Evolutionary conservation across 768 basidiomycete species (phyloP).

Genomic region (Cubamyces lactineus): DNA sequence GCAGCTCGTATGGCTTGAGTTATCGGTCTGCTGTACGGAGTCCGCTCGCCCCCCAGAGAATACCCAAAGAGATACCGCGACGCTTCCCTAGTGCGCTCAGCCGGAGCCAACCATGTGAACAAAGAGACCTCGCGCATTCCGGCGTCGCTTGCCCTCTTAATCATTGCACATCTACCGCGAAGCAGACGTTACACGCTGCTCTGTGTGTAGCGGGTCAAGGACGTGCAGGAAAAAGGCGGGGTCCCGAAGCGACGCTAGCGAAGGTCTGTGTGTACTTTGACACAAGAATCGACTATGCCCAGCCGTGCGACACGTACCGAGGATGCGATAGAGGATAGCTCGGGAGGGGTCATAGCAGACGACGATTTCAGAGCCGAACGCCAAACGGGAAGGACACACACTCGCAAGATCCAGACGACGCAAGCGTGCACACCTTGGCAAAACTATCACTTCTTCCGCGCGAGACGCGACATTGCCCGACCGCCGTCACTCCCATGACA

Average conservation of each 20-base stretch:
- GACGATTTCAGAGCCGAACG: slow-evolving; percentile 14
- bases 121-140: slow-evolving; percentile 47
- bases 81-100: slow-evolving; percentile 51
- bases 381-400: slow-evolving; percentile 7
- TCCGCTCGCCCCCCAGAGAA: slow-evolving; percentile 42
- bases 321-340: slow-evolving; percentile 47
- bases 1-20: neutral
- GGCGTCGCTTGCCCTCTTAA: slow-evolving; percentile 50
- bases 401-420: slow-evolving; percentile 24
- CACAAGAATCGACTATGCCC: slow-evolving; percentile 28
- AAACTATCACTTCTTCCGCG: slow-evolving; percentile 12
- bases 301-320: slow-evolving; percentile 50
- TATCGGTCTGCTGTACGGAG: slow-evolving; percentile 39
- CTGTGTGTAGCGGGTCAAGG: slow-evolving; percentile 22
- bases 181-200: slow-evolving; percentile 13
- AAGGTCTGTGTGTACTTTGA: slow-evolving; percentile 45
- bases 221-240: slow-evolving; percentile 37
- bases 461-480: slow-evolving; percentile 27
- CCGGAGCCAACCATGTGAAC: slow-evolving; percentile 22
- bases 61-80: slow-evolving; percentile 44
- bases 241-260: slow-evolving; percentile 57
- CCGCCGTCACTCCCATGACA: slow-evolving; percentile 22
- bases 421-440: slow-evolving; percentile 11
- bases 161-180: slow-evolving; percentile 8
- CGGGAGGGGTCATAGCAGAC: slow-evolving; percentile 44